phyloP scores from a whole-genome alignment of 495 filamentous ascomycete genomes.

The Podospora appendiculata region DNA sequence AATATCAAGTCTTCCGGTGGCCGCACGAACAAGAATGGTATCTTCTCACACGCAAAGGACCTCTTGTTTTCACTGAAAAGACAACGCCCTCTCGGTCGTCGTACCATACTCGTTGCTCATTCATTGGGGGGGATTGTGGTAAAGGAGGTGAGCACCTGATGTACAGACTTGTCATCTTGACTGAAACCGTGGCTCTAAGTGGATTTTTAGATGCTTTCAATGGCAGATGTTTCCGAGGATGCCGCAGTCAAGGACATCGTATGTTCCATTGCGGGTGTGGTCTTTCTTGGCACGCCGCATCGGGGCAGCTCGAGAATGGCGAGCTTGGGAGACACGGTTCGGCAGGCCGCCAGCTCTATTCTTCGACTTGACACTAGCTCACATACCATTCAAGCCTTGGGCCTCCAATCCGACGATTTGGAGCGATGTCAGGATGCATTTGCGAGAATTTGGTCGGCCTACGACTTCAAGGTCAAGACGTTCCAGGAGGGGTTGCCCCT shows the following conservation, averaged over 20 bases:
- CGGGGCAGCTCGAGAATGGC: slow-evolving; percentile 17
- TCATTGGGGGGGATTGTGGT: slow-evolving; percentile 14
- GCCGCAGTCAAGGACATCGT: slow-evolving; percentile 10
- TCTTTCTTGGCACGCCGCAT: slow-evolving; percentile 37
- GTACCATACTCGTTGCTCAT: slow-evolving; percentile 34
- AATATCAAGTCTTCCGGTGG: slow-evolving; percentile 10
- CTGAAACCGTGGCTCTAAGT: no score
- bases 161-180: no score
- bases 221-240: not conserved
- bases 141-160: slow-evolving; percentile 5
- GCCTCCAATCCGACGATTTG: slow-evolving; percentile 5
- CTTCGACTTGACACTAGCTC: slow-evolving; percentile 5
- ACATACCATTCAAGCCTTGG: slow-evolving; percentile 4
- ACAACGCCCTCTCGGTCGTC: slow-evolving; percentile 10
- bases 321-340: slow-evolving; percentile 1
- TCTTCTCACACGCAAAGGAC: slow-evolving; percentile 28
- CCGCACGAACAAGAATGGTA: slow-evolving; percentile 17
- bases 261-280: slow-evolving; percentile 23
- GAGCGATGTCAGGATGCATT: slow-evolving; percentile 12
- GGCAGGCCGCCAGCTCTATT: not conserved
- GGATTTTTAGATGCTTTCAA: not conserved
- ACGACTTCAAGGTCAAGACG: slow-evolving; percentile 15
- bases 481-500: slow-evolving; percentile 11
- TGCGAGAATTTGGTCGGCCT: slow-evolving; percentile 6
- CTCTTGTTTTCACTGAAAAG: slow-evolving; percentile 19